A percentile compares a stretch with the other conserved stretches of the same genome.
These are phyloP conservation scores for Arthrobotrys megalospora DNA, from an alignment of 2,329 filamentous ascomycete genomes.

Conservation along the genomic window DNA sequence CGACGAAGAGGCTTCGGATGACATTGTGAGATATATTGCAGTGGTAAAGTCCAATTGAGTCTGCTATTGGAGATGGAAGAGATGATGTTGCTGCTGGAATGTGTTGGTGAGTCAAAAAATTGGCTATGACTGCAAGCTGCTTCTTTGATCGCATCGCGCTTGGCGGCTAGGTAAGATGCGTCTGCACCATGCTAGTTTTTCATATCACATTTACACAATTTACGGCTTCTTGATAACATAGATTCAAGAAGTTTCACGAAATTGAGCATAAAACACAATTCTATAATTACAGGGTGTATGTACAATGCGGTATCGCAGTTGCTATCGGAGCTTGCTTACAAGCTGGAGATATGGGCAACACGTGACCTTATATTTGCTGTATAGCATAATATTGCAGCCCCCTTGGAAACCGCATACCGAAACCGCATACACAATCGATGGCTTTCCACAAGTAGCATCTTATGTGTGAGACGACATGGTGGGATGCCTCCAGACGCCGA, in stretches of 20 bases:
- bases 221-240: neutral
- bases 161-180: slow-evolving; percentile 33
- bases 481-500: slow-evolving; percentile 8
- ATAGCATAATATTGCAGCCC: neutral
- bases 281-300: slow-evolving; percentile 36
- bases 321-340: neutral
- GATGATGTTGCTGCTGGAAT: slow-evolving; percentile 31
- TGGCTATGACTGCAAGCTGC: slow-evolving; percentile 27
- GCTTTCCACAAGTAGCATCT: neutral
- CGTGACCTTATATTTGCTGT: slow-evolving; percentile 12
- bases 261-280: neutral
- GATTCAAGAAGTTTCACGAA: neutral
- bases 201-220: neutral
- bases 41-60: slow-evolving; percentile 21
- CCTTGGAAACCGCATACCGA: slow-evolving; percentile 27
- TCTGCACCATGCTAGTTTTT: neutral
- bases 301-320: slow-evolving; percentile 24
- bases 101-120: slow-evolving; percentile 56
- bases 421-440: slow-evolving; percentile 11
- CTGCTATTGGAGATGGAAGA: slow-evolving; percentile 3
- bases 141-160: slow-evolving; percentile 41
- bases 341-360: neutral
- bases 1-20: slow-evolving; percentile 38
- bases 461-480: slow-evolving; percentile 35
- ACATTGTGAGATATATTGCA: slow-evolving; percentile 33